Evolutionary conservation across 73 alveolate genomes (phyloP).

Genomic region (Effrenium voratum): DNA sequence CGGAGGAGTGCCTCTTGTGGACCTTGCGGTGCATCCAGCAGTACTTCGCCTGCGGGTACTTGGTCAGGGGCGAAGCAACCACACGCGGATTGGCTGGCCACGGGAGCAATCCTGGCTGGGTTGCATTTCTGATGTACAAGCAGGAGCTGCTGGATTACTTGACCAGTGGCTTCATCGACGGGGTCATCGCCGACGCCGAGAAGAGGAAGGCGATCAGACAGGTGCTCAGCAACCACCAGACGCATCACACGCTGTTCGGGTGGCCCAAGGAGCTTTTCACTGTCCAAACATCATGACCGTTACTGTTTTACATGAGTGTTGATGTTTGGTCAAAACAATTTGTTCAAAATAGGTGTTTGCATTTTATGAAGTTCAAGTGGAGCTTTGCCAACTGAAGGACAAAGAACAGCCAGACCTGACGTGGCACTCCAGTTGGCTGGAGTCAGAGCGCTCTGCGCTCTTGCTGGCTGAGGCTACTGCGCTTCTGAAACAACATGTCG

Average conservation of each 20-base stretch:
- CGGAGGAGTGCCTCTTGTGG: background rate
- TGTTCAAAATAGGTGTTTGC: too few relatives aligned
- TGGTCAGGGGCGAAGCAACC: background rate
- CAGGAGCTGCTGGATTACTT: background rate
- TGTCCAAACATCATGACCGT: too few relatives aligned
- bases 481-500: too few relatives aligned
- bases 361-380: too few relatives aligned
- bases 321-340: too few relatives aligned
- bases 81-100: background rate
- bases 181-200: background rate
- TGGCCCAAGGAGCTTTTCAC: too few relatives aligned
- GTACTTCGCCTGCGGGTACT: background rate
- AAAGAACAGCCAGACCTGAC: background rate
- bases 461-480: background rate
- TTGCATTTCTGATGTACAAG: background rate
- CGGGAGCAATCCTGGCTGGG: background rate
- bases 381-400: too few relatives aligned
- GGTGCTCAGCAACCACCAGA: background rate
- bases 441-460: background rate
- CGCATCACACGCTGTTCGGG: background rate
- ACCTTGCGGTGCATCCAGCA: background rate
- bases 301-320: too few relatives aligned
- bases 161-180: background rate
- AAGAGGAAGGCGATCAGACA: background rate
- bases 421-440: background rate